Conservation (phyloP, 208 protist species). For the Novymonas esmeraldas region DNA sequence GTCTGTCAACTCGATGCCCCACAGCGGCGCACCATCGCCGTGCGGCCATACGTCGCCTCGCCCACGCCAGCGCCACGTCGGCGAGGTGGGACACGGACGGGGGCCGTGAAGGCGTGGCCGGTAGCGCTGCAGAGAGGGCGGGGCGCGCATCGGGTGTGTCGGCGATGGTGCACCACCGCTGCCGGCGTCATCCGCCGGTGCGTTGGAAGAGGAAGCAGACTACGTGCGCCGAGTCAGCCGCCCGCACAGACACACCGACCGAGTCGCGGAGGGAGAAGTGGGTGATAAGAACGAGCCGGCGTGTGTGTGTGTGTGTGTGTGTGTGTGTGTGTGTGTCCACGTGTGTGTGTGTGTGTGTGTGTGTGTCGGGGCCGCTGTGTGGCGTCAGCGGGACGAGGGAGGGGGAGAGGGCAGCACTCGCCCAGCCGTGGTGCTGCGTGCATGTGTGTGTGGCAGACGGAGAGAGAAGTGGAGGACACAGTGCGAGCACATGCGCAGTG, state of each 20-base stretch:
- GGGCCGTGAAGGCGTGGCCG: not conserved
- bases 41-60: not conserved
- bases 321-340: not conserved
- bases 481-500: no score
- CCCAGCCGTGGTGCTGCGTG: no score
- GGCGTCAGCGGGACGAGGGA: no score
- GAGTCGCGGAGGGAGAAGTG: not conserved
- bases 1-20: conserved; percentile 9
- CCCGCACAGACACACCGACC: no score
- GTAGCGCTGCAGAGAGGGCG: not conserved
- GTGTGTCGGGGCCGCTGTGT: not conserved
- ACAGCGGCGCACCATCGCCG: not conserved
- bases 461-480: no score
- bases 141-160: conserved; percentile 6
- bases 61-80: not conserved
- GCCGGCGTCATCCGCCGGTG: no score
- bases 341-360: not conserved
- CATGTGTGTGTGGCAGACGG: no score
- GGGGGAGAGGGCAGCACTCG: no score
- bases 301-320: not conserved
- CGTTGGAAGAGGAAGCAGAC: no score
- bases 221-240: no score
- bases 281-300: not conserved
- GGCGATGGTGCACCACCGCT: no score
- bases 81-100: not conserved